Evolutionary conservation across 495 filamentous ascomycete genomes (phyloP), one percentile per base, ranked within the genome.

Genomic region (Hypoxylon intermedium): DNA sequence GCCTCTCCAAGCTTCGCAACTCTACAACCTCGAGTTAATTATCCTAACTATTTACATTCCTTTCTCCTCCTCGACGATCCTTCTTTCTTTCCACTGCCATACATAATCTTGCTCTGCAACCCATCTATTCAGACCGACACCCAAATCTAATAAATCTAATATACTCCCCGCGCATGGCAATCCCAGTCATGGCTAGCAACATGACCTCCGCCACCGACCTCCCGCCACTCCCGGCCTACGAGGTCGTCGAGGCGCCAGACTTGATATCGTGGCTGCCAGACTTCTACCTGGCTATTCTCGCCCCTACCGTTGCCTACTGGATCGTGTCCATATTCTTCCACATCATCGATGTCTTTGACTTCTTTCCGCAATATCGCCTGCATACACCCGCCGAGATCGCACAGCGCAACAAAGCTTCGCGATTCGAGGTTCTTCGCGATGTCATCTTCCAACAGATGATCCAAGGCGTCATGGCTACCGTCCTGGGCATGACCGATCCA

Each of bases 221-320:
- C 33, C 92, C 92, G 53, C 90, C 91, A 21, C 84, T 96, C 19
- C 90, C 93, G 28, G 72, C 81, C 18, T 94, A 92, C 75, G 84
- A 83, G 21, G 72, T 90, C 13, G 75, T 76, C 42, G 85, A 86
- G 6, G 84, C 87, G 23, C 82, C 85, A 56, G 83, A 91, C 30
- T 76, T 97, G 24, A 56, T 97, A 38, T 79, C 91, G 33, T 85
- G 83, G 68, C 81, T 97, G n/a, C 82, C 90, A 16, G 94, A 98
- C 73, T 86, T 86, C 67, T 84, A 87, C 71, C 75, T 97, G 18
- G 79, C 87, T 15, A 77, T 94, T 42, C 70, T 90, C 31, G 76
- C 89, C 5, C 91, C 92, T n/a, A 82, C 95, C 46, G 69, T 90
- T 64, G 90, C 89, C 34, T 98, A 98, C 79, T 97, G 94, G 93